Base-by-base conservation (phyloP, 352 stramenopile genomes). In the Poterioochromonas sp. region DNA sequence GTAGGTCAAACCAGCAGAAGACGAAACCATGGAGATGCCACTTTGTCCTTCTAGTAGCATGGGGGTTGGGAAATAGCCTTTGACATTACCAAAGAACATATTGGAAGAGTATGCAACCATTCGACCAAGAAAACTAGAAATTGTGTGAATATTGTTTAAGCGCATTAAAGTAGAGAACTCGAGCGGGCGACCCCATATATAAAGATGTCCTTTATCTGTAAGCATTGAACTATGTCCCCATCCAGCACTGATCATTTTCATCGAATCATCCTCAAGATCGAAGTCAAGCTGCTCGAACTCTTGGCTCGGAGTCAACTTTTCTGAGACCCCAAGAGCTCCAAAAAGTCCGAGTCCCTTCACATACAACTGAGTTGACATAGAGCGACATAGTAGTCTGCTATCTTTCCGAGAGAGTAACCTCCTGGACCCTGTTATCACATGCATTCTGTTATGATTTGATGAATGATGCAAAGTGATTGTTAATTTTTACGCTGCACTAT, bases 31-130 rank as follows among this genome's bases (percentile, higher is more conserved):
- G 3, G 2, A 2, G 1, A 76, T 40, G 18, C 18, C 18, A 49
- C 12, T 29, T n/a, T 58, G 39, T 39, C 37, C 44, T n/a, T 3
- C 40, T 3, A 76, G 3, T 40, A n/a, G 2, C 3, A 64, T 63
- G 11, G 69, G 69, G 3, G 29, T 22, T 34, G 69, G 69, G 69
- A 37, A 64, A 29, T 37, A 76, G n/a, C 69, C 69, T 8, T 64
- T 40, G 3, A 37, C n/a, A 37, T 63, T n/a, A 34, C 41, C 41
- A 65, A 77, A 77, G 1, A 32, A 43, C 0, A 0, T 37, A 35
- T 77, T 63, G 1, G 70, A 15, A 2, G 32, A 65, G 32, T 49
- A 37, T 34, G 37, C 15, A 1, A 64, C 15, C 11, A 60, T 35
- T 0, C 26, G 12, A n/a, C 41, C 70, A 8, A 77, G 44, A 8